Evolutionary conservation across 2,329 filamentous ascomycete species (phyloP).

Genomic region (Beauveria sp.): DNA sequence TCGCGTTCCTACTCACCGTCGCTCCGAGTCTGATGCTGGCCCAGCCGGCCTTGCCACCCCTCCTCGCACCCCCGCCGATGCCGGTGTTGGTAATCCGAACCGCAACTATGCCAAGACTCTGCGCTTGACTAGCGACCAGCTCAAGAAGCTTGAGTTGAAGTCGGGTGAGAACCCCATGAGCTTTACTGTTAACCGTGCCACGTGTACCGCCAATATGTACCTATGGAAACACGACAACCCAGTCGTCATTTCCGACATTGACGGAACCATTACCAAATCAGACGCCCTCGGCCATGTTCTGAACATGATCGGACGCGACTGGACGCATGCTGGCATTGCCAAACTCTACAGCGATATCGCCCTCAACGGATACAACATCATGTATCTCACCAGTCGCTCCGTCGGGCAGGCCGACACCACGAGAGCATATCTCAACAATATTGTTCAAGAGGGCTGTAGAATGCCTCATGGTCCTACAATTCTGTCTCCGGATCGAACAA

Average conservation of each 20-base stretch:
- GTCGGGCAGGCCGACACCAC: conserved; percentile 92
- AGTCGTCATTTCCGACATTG: conserved; percentile 96
- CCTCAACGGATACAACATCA: conserved; percentile 95
- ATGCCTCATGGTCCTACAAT: conserved; percentile 90
- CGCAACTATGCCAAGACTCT: conserved; percentile 95
- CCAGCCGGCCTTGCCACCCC: conserved; percentile 51
- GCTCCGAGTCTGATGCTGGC: conserved; percentile 60
- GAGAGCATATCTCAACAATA: conserved; percentile 79
- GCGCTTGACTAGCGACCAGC: conserved; percentile 86
- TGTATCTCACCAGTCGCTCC: conserved; percentile 91
- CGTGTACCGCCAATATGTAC: conserved; percentile 87
- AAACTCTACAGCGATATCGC: conserved; percentile 96
- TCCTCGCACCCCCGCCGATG: conserved; percentile 61
- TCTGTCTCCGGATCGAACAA: conserved; percentile 87
- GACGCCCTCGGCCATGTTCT: conserved; percentile 89
- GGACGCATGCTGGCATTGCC: conserved; percentile 93
- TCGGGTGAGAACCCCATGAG: conserved; percentile 87
- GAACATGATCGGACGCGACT: conserved; percentile 94
- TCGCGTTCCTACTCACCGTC: conserved; percentile 43
- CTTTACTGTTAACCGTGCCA: conserved; percentile 93
- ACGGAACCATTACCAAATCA: conserved; percentile 97
- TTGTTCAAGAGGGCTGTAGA: conserved; percentile 78
- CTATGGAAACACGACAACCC: conserved; percentile 87
- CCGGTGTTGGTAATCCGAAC: conserved; percentile 61
- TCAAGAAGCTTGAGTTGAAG: conserved; percentile 76